These are phyloP conservation scores for Candida quercuum DNA, from an alignment of 805 yeast genomes.

Conservation along the genomic window DNA sequence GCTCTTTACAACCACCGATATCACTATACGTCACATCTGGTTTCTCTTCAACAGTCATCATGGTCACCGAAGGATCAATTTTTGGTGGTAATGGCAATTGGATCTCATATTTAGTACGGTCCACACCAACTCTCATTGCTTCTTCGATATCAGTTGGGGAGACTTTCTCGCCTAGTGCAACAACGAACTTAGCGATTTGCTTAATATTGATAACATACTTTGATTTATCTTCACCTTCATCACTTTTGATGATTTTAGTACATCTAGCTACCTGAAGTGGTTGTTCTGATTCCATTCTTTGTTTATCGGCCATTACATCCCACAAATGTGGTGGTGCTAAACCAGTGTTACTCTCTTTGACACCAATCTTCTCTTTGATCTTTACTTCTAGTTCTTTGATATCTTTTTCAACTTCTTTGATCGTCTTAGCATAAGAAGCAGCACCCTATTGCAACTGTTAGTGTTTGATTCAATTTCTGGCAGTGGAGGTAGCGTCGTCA, in stretches of 20 bases:
- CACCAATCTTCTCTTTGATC: slow-evolving; percentile 92
- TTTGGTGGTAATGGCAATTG: slow-evolving; percentile 97
- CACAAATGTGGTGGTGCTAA: slow-evolving; percentile 92
- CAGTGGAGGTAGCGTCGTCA: not conserved
- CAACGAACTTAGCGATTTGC: slow-evolving; percentile 97
- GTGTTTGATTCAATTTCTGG: slow-evolving; percentile 4
- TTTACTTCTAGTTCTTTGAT: slow-evolving; percentile 76
- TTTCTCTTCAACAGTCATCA: slow-evolving; percentile 99
- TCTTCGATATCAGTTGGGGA: slow-evolving; percentile 99
- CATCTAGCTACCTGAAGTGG: slow-evolving; percentile 98
- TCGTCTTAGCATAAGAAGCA: slow-evolving; percentile 84
- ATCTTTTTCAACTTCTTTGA: slow-evolving; percentile 83
- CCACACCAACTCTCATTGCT: slow-evolving; percentile 99
- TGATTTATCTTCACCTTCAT: slow-evolving; percentile 68
- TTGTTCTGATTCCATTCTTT: slow-evolving; percentile 87
- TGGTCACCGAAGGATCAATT: slow-evolving; percentile 95
- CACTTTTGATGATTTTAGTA: slow-evolving; percentile 83
- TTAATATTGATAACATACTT: slow-evolving; percentile 95
- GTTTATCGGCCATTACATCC: slow-evolving; percentile 97
- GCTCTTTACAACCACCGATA: slow-evolving; percentile 98
- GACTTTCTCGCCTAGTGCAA: slow-evolving; percentile 92
- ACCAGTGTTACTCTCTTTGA: slow-evolving; percentile 97
- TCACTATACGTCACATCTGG: slow-evolving; percentile 98
- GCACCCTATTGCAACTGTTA: slow-evolving; percentile 49
- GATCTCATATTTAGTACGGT: slow-evolving; percentile 93